These are phyloP conservation scores for Echites panduratus DNA, from an alignment of 257 asterid genomes.

Conservation along the genomic window DNA sequence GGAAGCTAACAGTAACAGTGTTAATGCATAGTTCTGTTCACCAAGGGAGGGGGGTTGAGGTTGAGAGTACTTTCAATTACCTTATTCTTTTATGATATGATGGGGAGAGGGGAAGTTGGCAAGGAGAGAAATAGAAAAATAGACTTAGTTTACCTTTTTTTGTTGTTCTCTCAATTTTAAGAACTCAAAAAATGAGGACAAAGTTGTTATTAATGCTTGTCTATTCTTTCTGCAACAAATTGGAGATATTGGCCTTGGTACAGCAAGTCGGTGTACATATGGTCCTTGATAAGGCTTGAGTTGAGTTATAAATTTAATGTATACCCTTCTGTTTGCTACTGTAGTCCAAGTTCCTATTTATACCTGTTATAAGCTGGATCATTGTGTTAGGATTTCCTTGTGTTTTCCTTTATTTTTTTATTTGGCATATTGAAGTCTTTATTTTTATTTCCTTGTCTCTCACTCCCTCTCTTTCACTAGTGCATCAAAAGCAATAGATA, in stretches of 20 bases:
- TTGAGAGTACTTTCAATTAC: too few species aligned
- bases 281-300: background rate
- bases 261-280: background rate
- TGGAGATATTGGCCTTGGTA: background rate
- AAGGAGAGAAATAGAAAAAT: background rate
- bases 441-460: background rate
- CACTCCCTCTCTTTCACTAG: slow-evolving; percentile 24
- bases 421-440: background rate
- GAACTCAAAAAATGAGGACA: background rate
- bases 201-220: background rate
- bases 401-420: background rate
- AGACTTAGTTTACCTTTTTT: background rate
- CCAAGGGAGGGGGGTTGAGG: background rate
- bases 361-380: too few species aligned
- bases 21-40: background rate
- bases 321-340: too few species aligned
- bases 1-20: background rate
- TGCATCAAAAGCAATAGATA: slow-evolving; percentile 91
- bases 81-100: too few species aligned
- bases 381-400: background rate
- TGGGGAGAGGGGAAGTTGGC: too few species aligned
- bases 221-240: background rate
- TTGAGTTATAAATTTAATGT: background rate
- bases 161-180: background rate
- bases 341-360: too few species aligned